Percentiles rank a stretch among this genome's conserved stretches.
phyloP scores from a whole-genome alignment of 1,139 yeast species.

The Nadsonia commutata region DNA sequence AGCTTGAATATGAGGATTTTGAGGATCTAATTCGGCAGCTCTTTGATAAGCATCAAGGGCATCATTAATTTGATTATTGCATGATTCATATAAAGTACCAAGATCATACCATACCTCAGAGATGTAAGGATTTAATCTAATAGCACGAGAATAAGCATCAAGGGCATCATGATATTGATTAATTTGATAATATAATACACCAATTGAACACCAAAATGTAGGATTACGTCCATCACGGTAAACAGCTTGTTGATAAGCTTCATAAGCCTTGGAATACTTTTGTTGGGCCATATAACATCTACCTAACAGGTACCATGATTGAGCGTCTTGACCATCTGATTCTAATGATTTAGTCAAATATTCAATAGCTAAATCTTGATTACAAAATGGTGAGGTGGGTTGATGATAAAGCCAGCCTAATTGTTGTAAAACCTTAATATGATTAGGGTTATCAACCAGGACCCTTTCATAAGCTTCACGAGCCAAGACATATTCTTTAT shows the following conservation, averaged over 20 bases:
- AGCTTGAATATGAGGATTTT: conserved; percentile 84
- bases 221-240: conserved; percentile 93
- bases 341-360: conserved; percentile 78
- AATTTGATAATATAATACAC: conserved; percentile 89
- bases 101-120: conserved; percentile 97
- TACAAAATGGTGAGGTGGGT: conserved; percentile 54
- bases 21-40: conserved; percentile 90
- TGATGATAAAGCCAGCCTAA: conserved; percentile 92
- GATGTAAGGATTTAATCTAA: conserved; percentile 85
- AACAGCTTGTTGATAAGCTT: conserved; percentile 97
- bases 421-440: conserved; percentile 90
- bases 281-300: conserved; percentile 94
- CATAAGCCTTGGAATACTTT: conserved; percentile 91
- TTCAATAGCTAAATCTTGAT: conserved; percentile 70
- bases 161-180: conserved; percentile 92
- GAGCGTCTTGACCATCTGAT: conserved; percentile 82
- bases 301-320: conserved; percentile 92
- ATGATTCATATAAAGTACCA: conserved; percentile 91
- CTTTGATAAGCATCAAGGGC: conserved; percentile 95
- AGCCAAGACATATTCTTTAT: conserved; percentile 82
- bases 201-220: conserved; percentile 97
- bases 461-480: conserved; percentile 93
- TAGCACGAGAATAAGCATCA: conserved; percentile 95
- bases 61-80: conserved; percentile 87
- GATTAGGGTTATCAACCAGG: conserved; percentile 76